Base-by-base conservation (phyloP, 2,329 filamentous ascomycete species). In the Alternaria panax region DNA sequence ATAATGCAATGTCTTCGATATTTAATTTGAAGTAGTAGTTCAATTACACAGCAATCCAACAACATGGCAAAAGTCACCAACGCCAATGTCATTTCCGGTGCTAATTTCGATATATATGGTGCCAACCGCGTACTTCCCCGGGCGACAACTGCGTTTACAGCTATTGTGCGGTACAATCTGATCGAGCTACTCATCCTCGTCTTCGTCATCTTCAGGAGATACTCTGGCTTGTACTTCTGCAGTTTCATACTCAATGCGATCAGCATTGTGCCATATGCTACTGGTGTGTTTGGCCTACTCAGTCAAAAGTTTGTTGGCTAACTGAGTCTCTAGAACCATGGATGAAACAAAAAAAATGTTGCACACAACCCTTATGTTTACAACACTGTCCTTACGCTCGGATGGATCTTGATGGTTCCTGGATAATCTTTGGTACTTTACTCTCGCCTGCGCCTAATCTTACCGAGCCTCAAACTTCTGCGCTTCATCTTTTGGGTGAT, bases 121-220 rank as follows among this genome's bases (percentile, higher is more conserved):
- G 57, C 56, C 1, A 38, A 59, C 40, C 45, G 56, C 9, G 28
- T 24, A 9, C 50, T 62, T 27, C 57, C 60, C 4, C 50, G 30
- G 1, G 30, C 30, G 16, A 34, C 16, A 14, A 34, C 30, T 2
- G 55, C 59, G 1, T 70, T 69, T 20, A 51, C 57, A 2, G 57
- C 58, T 8, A 63, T 70, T 20, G 63, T 64, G 3, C 59, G 57
- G 56, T 71, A 69, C 52, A 69, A 70, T 32, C 59, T 60, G 16
- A 43, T 65, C n/a, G 69, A 71, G 54, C 45, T 71, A 14, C 51
- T 54, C 2, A 41, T 69, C 25, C 50, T 65, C 2, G 64, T 66
- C 16, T 60, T 66, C 24, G 42, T 54, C 9, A 54, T 59, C 14
- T 71, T 71, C 52, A 66, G 60, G 28, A 48, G 36, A n/a, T 51